phyloP scores from a whole-genome alignment of 2,329 filamentous ascomycete species.

The Nemania abortiva region DNA sequence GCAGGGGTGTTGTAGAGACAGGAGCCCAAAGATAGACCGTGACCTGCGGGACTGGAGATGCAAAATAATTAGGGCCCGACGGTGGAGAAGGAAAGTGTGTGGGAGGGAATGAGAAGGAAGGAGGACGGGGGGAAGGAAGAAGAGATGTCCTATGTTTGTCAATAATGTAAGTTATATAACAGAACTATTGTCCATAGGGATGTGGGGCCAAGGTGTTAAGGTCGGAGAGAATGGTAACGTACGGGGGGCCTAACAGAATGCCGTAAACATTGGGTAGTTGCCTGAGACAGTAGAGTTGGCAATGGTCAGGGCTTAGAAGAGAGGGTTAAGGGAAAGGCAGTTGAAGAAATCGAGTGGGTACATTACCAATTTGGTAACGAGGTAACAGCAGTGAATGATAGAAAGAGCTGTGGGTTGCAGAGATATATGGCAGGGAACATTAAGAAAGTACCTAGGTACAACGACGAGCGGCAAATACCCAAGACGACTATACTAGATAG shows the following conservation, averaged over 20 bases:
- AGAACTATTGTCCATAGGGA: neutral
- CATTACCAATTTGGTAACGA: neutral
- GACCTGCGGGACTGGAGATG: neutral
- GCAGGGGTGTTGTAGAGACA: neutral
- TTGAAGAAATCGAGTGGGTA: neutral
- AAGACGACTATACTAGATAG: neutral
- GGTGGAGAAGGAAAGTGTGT: neutral
- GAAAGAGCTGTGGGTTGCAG: neutral
- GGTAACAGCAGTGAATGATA: neutral
- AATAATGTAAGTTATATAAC: neutral
- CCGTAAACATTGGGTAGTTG: neutral
- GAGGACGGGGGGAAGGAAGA: neutral
- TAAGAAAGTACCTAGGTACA: neutral
- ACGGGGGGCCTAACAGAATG: neutral
- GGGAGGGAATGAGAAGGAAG: neutral
- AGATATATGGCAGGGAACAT: neutral
- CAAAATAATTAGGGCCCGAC: neutral
- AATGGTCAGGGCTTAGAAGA: neutral
- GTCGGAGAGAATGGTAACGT: neutral
- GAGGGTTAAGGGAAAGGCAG: neutral
- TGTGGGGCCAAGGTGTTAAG: neutral
- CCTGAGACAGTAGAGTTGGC: neutral
- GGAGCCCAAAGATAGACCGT: neutral
- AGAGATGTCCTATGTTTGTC: neutral
- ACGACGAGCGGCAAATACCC: too few relatives aligned